Conservation (phyloP, 495 filamentous ascomycete species). For the Chaetomidium leptoderma region DNA sequence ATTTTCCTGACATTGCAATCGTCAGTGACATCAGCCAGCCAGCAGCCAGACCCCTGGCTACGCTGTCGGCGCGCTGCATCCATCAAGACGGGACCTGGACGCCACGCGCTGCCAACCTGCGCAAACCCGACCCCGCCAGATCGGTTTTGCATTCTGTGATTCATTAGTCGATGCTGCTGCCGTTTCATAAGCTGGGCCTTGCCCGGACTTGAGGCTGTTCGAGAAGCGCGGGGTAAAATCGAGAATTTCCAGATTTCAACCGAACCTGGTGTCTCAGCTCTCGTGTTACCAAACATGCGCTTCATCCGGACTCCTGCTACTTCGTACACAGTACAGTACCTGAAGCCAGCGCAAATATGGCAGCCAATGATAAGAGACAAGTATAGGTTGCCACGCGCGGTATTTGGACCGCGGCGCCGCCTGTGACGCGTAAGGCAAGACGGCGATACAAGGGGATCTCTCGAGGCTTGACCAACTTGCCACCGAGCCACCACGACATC, state of each 20-base stretch:
- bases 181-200: too few relatives aligned
- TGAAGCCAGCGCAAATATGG: too few relatives aligned
- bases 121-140: slow-evolving; percentile 3
- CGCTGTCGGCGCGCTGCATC: background rate
- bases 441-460: too few relatives aligned
- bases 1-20: background rate
- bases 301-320: background rate
- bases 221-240: too few relatives aligned
- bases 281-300: background rate
- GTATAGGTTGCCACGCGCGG: too few relatives aligned
- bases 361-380: too few relatives aligned
- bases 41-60: background rate
- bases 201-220: too few relatives aligned
- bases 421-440: too few relatives aligned
- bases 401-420: too few relatives aligned
- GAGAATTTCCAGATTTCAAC: too few relatives aligned
- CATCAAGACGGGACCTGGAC: background rate
- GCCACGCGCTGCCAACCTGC: background rate
- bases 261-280: too few relatives aligned
- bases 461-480: background rate
- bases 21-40: slow-evolving; percentile 10
- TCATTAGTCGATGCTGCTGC: background rate
- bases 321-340: too few relatives aligned
- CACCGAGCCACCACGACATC: background rate
- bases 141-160: slow-evolving; percentile 1